Evolutionary conservation across 176 grass and related monocot species (phyloP).

Genomic region (Tillandsia leiboldiana): DNA sequence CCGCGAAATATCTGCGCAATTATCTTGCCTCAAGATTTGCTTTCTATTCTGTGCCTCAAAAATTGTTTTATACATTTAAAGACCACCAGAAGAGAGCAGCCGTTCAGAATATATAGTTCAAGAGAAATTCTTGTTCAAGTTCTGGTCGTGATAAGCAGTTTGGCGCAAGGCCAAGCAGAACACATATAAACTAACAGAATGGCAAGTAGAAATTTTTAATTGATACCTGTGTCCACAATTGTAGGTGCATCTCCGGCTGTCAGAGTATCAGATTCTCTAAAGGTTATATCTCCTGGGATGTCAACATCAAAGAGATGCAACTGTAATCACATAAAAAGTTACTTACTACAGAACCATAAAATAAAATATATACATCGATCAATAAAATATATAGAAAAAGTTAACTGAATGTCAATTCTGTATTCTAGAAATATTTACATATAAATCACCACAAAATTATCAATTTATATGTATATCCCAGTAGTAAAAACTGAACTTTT

Average conservation of each 20-base stretch:
- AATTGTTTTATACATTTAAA: too few species aligned
- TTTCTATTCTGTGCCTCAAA: too few species aligned
- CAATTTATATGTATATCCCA: not conserved
- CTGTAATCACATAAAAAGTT: slow-evolving; percentile 22
- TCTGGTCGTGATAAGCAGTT: not conserved
- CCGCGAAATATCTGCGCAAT: too few species aligned
- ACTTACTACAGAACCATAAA: too few species aligned
- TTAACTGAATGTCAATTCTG: not conserved
- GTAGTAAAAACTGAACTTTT: not conserved
- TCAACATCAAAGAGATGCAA: slow-evolving; percentile 50
- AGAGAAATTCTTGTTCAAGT: not conserved
- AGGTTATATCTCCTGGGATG: slow-evolving; percentile 36
- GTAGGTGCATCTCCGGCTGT: slow-evolving; percentile 36
- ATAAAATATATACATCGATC: too few species aligned
- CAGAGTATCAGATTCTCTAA: slow-evolving; percentile 48
- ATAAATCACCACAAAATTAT: not conserved
- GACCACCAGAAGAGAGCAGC: too few species aligned
- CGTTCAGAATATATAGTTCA: too few species aligned
- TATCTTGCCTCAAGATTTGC: too few species aligned
- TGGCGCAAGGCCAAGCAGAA: not conserved
- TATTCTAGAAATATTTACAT: not conserved
- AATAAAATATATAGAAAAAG: not conserved
- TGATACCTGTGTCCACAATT: slow-evolving; percentile 45
- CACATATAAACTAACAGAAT: not conserved
- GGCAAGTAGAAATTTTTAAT: slow-evolving; percentile 1